Conservation (phyloP, 176 grass and related monocot species). For the Echinochloa phyllopogon region DNA sequence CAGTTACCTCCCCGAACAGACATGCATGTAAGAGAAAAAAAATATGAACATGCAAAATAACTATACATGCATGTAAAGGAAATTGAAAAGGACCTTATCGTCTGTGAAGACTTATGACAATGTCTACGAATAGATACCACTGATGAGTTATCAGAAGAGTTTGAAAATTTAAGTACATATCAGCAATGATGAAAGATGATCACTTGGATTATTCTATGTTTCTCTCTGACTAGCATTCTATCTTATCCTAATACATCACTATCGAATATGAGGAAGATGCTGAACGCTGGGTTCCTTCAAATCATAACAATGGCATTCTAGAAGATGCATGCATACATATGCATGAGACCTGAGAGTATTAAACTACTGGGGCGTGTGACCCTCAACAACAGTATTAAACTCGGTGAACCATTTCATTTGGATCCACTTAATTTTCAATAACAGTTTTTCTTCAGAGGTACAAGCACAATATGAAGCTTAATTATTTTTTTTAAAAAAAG, state of each 20-base stretch:
- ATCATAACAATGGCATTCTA: background rate
- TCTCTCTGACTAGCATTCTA: background rate
- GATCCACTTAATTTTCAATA: no score
- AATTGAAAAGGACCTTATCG: background rate
- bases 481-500: no score
- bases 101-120: background rate
- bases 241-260: background rate
- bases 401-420: no score
- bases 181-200: slow-evolving; percentile 6
- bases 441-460: no score
- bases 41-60: background rate
- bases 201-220: background rate
- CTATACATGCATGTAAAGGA: background rate
- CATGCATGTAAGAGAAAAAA: background rate
- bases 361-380: no score
- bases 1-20: background rate
- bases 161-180: background rate
- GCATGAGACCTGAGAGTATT: no score
- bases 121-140: background rate
- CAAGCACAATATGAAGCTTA: no score
- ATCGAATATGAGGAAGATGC: background rate
- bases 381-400: no score
- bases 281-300: background rate
- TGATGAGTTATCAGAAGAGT: slow-evolving; percentile 1
- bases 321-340: background rate